Base-by-base conservation (phyloP, 179 eudicot species). In the Amaranthus tricolor region DNA sequence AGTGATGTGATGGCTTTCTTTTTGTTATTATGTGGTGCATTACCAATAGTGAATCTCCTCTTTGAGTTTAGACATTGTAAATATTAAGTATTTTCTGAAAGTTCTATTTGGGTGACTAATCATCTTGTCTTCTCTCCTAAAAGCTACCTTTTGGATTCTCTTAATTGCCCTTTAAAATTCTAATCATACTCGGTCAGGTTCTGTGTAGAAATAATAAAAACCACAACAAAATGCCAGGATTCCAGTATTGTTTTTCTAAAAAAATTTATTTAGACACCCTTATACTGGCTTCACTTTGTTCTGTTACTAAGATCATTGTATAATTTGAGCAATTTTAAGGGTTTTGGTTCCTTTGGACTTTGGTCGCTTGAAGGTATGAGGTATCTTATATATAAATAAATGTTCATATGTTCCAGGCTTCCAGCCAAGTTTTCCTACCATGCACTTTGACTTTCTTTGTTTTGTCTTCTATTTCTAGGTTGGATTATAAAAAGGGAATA, bases 401-500 rank as follows among this genome's bases (percentile, higher is more conserved):
- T 24, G 31, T 24, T 24, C 2, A 24, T 24, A 24, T 24, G 31
- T 24, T 24, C 31, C 31, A 24, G 31, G 31, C 31, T 1, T 2
- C 31, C 31, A 24, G 31, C 31, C 31, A 24, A 24, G 2, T 24
- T 24, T 24, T 24, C 31, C 31, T 24, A 24, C 31, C 16, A 52
- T 50, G 31, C 72, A 56, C 15, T 70, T 75, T 74, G 65, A 70
- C 68, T 56, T 74, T 56, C 67, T 47, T 74, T 75, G 52, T 70
- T 75, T 57, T 71, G 57, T 80, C 50, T 80, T 59, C 43, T 66
- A 80, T 80, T 69, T 40, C 12, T 80, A 80, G 76, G 79, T 80
- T 62, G 56, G 68, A 71, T 79, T 58, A 6, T 57, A 40, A 80
- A 71, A 80, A 80, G 72, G 49, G 65, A 58, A 75, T 75, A 71